These are phyloP conservation scores for Castanopsis chinensis DNA, from an alignment of 306 rosid genomes.

Conservation along the genomic window DNA sequence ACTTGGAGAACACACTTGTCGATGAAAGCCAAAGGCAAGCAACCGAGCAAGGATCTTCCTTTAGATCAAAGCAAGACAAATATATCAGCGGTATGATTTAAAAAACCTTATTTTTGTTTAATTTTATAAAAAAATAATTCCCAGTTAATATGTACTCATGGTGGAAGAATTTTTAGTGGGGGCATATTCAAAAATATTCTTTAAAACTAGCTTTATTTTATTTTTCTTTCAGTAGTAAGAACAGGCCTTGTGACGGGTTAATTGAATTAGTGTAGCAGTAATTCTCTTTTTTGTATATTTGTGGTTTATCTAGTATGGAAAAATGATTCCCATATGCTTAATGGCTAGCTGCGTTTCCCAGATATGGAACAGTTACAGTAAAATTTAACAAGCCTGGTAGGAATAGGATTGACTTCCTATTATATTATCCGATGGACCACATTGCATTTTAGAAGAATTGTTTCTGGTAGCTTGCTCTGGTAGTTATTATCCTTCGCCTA, in stretches of 20 bases:
- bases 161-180: neutral
- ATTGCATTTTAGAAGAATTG: neutral
- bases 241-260: too few relatives aligned
- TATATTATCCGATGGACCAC: neutral
- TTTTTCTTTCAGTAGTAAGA: too few relatives aligned
- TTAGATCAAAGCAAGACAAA: slow-evolving; percentile 48
- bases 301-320: too few relatives aligned
- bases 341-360: too few relatives aligned
- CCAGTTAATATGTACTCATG: neutral
- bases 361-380: too few relatives aligned
- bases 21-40: slow-evolving; percentile 66
- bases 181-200: neutral
- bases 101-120: neutral
- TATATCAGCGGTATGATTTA: slow-evolving; percentile 52
- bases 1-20: slow-evolving; percentile 88
- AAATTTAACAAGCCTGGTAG: neutral
- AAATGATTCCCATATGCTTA: too few relatives aligned
- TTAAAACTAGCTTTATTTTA: neutral
- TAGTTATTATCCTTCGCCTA: neutral
- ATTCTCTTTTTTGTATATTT: too few relatives aligned
- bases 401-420: neutral
- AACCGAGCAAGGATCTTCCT: slow-evolving; percentile 42
- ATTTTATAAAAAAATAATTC: neutral
- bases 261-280: too few relatives aligned
- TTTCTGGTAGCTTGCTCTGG: neutral